Base-by-base conservation (phyloP, 768 basidiomycete genomes). In the Boletus tomentosulus region DNA sequence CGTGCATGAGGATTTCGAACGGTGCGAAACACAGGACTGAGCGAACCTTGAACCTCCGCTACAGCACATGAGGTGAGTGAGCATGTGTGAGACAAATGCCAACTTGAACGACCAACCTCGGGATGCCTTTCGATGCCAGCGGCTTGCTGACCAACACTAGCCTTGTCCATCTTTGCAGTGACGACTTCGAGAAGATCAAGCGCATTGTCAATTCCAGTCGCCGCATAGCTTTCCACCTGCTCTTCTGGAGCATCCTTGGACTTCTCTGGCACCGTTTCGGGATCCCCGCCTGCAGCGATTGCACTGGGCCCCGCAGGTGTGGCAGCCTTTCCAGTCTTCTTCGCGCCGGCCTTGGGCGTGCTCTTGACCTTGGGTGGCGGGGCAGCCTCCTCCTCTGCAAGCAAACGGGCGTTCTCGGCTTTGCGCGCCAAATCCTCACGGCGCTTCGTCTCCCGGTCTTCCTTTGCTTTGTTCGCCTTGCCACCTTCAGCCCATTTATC, bases 151-250 rank as follows among this genome's bases (percentile, higher is more conserved):
- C 94, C 93, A 33, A 95, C 76, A 60, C 89, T 91, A 2, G 91
- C 90, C 73, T 96, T 96, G 70, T 96, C 94, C 81, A 83, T 86
- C 78, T 92, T 94, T 3, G 90, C 89, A 45, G 84, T 95, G 27
- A 96, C 92, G 4, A 93, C 80, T 54, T 92, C 89, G 57, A 97
- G 69, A 51, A 96, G 77, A 71, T 98, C 94, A 48, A 98, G 68
- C 9, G 90, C 92, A 67, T 92, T 87, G 65, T 98, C 94, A 50
- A 98, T 81, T 12, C 94, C 94, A 24, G 89, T 92, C 13, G 94
- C 94, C 3, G 83, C 67, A 69, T 78, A 89, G 63, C 85, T 86
- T 72, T 92, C 86, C 12, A 78, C 69, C 51, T 81, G 78, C 48
- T 73, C 68, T 8, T 65, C 59, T 7, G 68, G 53, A 28, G 71